Evolutionary conservation across 139 green algal species (phyloP).

Genomic region (Astrephomene gubernaculifera): DNA sequence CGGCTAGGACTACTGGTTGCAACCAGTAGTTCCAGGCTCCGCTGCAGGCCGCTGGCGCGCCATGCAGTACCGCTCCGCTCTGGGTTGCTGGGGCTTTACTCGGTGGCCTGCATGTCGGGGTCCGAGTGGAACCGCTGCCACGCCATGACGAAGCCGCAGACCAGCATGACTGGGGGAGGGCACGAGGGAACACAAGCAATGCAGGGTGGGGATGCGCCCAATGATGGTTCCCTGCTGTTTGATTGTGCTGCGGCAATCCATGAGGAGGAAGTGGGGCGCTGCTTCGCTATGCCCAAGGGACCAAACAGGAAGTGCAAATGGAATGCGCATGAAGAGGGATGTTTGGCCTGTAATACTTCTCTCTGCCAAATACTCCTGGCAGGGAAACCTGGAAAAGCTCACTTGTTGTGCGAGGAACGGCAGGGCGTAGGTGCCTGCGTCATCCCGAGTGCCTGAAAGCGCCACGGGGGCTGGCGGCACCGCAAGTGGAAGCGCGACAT

Average conservation of each 20-base stretch:
- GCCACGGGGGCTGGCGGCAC: background rate
- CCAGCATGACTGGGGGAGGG: conserved; percentile 60
- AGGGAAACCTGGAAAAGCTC: conserved; percentile 49
- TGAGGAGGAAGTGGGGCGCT: background rate
- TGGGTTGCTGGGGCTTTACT: no score
- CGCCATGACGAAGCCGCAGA: conserved; percentile 69
- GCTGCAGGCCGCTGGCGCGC: no score
- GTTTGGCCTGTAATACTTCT: conserved; percentile 49
- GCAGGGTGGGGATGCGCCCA: background rate
- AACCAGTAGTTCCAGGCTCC: no score
- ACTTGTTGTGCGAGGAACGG: conserved; percentile 33
- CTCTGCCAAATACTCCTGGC: conserved; percentile 35
- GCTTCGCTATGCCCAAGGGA: background rate
- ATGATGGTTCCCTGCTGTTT: background rate
- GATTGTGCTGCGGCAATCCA: background rate
- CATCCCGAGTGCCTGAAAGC: background rate
- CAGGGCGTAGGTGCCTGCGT: background rate
- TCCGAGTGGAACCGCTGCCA: conserved; percentile 68
- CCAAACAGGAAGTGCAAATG: background rate
- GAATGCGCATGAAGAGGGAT: background rate
- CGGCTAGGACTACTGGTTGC: no score
- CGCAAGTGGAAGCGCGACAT: background rate
- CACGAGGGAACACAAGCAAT: background rate
- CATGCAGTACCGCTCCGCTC: no score
- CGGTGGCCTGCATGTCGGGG: conserved; percentile 46